A percentile compares a stretch with the other conserved stretches of the same genome.
Conservation (phyloP, 805 yeast genomes). For the Saccharomycopsis fermentans region DNA sequence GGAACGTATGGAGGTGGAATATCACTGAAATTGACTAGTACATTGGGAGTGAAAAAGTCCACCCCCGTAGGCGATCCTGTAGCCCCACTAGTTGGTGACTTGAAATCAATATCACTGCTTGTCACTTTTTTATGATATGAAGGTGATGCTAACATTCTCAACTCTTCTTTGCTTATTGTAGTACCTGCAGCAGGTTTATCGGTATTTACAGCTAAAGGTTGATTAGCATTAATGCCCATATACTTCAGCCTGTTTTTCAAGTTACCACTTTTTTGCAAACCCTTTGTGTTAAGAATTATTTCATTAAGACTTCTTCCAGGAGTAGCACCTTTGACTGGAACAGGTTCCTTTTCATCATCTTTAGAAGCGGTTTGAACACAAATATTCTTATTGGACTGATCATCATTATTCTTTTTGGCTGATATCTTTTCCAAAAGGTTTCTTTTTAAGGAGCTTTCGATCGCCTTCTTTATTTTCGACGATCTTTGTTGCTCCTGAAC, state of each 20-base stretch:
- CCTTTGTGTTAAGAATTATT: background rate
- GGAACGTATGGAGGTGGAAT: slow-evolving; percentile 19
- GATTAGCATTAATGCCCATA: background rate
- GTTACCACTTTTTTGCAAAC: background rate
- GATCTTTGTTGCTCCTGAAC: slow-evolving; percentile 1
- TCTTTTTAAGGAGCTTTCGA: background rate
- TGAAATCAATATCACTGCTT: background rate
- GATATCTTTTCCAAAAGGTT: background rate
- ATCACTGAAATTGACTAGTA: slow-evolving; percentile 4
- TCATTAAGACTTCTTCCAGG: background rate
- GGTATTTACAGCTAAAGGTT: background rate
- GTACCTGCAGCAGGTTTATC: background rate
- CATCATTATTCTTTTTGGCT: background rate
- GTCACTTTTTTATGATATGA: slow-evolving; percentile 2
- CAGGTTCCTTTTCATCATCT: background rate
- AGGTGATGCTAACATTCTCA: background rate
- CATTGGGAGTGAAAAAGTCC: slow-evolving; percentile 15
- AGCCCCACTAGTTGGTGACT: background rate
- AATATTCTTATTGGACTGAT: background rate
- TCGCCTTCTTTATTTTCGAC: background rate
- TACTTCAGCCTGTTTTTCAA: background rate
- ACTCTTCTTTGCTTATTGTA: background rate
- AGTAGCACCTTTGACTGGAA: background rate
- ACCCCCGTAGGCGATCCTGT: background rate
- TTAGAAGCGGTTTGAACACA: background rate